Conservation (phyloP, 805 yeast genomes). For the Candida manassasensis region DNA sequence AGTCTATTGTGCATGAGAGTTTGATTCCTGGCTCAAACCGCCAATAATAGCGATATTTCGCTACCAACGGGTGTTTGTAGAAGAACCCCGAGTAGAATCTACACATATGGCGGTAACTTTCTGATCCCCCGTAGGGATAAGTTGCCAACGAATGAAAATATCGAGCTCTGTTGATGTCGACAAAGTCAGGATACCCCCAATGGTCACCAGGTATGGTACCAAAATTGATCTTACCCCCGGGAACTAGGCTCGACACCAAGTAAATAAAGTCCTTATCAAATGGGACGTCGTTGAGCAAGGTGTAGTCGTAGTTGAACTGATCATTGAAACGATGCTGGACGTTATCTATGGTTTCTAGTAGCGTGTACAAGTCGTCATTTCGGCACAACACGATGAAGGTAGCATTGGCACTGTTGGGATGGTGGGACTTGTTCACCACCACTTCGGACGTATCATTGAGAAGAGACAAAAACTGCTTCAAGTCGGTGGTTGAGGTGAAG, state of each 20-base stretch:
- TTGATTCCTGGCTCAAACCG: slow-evolving; percentile 69
- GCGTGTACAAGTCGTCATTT: slow-evolving; percentile 54
- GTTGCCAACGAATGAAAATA: slow-evolving; percentile 36
- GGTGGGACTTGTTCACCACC: no score
- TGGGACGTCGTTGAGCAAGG: slow-evolving; percentile 66
- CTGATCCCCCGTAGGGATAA: slow-evolving; percentile 55
- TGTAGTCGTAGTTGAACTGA: slow-evolving; percentile 69
- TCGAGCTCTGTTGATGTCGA: slow-evolving; percentile 39
- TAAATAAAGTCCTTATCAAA: slow-evolving; percentile 54
- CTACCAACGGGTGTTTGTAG: slow-evolving; percentile 53
- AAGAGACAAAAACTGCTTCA: no score
- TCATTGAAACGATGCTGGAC: slow-evolving; percentile 65
- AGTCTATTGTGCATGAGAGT: slow-evolving; percentile 55
- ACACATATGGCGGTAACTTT: slow-evolving; percentile 69
- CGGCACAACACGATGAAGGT: slow-evolving; percentile 68
- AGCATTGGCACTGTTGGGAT: no score
- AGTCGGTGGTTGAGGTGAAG: no score
- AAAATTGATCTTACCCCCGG: slow-evolving; percentile 53
- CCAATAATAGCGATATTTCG: slow-evolving; percentile 68
- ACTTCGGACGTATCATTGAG: no score
- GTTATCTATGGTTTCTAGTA: slow-evolving; percentile 55
- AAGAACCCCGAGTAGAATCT: slow-evolving; percentile 52
- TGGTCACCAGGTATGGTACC: slow-evolving; percentile 58
- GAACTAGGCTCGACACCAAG: slow-evolving; percentile 44
- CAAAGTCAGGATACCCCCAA: slow-evolving; percentile 69